Evolutionary conservation across 108 stramenopile species (phyloP).

Genomic region (Nannochloropsis gaditana): DNA sequence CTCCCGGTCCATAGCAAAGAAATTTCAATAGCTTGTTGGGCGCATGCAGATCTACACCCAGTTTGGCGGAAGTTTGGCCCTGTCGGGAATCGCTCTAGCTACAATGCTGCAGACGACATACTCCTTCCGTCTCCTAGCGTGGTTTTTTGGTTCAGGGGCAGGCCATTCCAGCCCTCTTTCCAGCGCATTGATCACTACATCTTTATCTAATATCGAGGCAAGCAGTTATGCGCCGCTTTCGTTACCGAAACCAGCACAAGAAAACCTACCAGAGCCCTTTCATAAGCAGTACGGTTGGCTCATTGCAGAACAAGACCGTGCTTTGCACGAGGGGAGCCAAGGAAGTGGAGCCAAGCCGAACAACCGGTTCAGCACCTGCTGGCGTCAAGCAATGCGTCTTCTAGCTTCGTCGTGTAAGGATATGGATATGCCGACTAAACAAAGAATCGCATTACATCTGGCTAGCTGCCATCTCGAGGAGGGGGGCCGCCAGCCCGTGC

Average conservation of each 20-base stretch:
- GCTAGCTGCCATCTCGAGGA: conserved; percentile 17
- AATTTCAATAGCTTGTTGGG: too few relatives aligned
- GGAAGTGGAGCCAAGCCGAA: neutral
- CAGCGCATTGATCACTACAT: too few relatives aligned
- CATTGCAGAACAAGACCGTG: neutral
- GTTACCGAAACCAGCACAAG: neutral
- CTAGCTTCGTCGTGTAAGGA: neutral
- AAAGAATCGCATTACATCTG: conserved; percentile 17
- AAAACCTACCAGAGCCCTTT: conserved; percentile 9
- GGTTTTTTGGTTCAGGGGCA: neutral
- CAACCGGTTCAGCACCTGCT: neutral
- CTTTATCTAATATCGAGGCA: neutral
- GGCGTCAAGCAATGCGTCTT: conserved; percentile 1
- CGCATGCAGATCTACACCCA: too few relatives aligned
- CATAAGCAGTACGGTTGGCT: conserved; percentile 20
- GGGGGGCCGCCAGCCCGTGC: neutral
- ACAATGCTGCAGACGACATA: too few relatives aligned
- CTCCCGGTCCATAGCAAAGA: too few relatives aligned
- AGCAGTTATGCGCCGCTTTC: neutral
- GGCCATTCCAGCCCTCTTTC: too few relatives aligned
- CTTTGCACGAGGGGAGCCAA: neutral
- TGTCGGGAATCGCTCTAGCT: too few relatives aligned
- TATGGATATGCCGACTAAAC: conserved; percentile 20
- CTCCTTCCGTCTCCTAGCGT: neutral
- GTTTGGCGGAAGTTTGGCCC: too few relatives aligned